phyloP scores from a whole-genome alignment of 2,329 filamentous ascomycete species.

The Colletotrichum musae region DNA sequence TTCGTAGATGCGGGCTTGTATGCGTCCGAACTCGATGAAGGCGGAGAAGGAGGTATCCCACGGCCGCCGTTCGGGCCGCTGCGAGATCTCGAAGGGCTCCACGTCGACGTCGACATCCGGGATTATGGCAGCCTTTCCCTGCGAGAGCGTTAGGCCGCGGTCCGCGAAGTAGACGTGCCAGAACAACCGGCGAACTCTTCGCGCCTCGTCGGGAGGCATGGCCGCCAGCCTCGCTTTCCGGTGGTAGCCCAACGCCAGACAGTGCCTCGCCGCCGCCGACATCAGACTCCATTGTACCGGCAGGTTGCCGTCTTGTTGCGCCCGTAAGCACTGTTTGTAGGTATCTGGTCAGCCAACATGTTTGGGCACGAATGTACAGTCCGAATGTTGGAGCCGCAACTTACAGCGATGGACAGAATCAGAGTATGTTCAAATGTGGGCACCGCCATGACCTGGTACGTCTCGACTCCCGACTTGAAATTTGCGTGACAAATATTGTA shows the following conservation, averaged over 20 bases:
- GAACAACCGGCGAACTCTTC: constrained; percentile 39
- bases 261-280: constrained; percentile 41
- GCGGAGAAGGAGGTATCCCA: constrained; percentile 35
- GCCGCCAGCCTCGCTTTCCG: constrained; percentile 35
- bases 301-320: constrained; percentile 41
- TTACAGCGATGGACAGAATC: constrained; percentile 38
- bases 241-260: constrained; percentile 43
- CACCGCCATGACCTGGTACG: constrained; percentile 38
- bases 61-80: constrained; percentile 21
- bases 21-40: constrained; percentile 37
- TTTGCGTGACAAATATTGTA: constrained; percentile 36
- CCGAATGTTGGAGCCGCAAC: neutral
- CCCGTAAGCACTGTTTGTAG: constrained; percentile 34
- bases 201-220: constrained; percentile 26
- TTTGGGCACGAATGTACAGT: neutral
- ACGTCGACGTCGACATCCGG: constrained; percentile 42
- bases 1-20: constrained; percentile 40
- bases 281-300: constrained; percentile 41
- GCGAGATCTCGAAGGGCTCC: constrained; percentile 27
- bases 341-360: neutral
- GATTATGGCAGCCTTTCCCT: constrained; percentile 42
- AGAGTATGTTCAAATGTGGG: constrained; percentile 39
- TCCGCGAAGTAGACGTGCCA: constrained; percentile 44
- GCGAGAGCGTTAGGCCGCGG: constrained; percentile 37
- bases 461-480: constrained; percentile 39